These are phyloP conservation scores for Pterula multifida DNA, from an alignment of 1,284 basidiomycete genomes.

Conservation along the genomic window DNA sequence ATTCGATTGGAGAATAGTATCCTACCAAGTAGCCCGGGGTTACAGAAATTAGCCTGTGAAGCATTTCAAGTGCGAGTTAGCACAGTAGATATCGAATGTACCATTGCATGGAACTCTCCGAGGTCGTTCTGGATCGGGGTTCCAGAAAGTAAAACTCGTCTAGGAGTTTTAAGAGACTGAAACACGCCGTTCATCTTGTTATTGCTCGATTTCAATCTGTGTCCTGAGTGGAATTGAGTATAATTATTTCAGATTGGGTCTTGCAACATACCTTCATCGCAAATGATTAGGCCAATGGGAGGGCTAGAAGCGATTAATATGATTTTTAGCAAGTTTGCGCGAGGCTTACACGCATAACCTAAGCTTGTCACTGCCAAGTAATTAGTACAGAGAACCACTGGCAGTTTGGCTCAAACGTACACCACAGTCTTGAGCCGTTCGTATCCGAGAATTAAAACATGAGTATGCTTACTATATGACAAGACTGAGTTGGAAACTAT, in stretches of 20 bases:
- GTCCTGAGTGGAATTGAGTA: slow-evolving; percentile 38
- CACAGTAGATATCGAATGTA: slow-evolving; percentile 17
- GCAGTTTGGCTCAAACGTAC: slow-evolving; percentile 29
- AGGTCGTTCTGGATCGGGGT: slow-evolving; percentile 98
- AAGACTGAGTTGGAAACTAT: slow-evolving; percentile 1
- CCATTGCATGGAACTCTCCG: slow-evolving; percentile 94
- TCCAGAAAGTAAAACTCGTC: slow-evolving; percentile 85
- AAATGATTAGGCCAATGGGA: slow-evolving; percentile 86
- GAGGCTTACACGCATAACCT: slow-evolving; percentile 1
- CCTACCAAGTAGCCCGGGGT: slow-evolving; percentile 77
- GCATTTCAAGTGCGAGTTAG: slow-evolving; percentile 1
- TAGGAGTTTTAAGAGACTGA: slow-evolving; percentile 60
- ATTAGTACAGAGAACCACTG: neutral
- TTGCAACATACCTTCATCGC: slow-evolving; percentile 71
- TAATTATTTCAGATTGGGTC: neutral
- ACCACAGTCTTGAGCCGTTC: slow-evolving; percentile 79
- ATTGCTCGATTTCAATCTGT: slow-evolving; percentile 85
- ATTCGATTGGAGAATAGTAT: slow-evolving; percentile 10
- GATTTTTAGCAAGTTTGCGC: slow-evolving; percentile 1
- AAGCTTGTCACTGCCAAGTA: slow-evolving; percentile 12
- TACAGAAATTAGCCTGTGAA: slow-evolving; percentile 79
- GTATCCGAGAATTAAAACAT: slow-evolving; percentile 93
- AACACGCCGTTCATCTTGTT: slow-evolving; percentile 92
- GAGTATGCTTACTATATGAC: slow-evolving; percentile 48
- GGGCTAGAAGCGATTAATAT: slow-evolving; percentile 34